phyloP scores from a whole-genome alignment of 257 asterid genomes.

The Ajuga chamaepitys region DNA sequence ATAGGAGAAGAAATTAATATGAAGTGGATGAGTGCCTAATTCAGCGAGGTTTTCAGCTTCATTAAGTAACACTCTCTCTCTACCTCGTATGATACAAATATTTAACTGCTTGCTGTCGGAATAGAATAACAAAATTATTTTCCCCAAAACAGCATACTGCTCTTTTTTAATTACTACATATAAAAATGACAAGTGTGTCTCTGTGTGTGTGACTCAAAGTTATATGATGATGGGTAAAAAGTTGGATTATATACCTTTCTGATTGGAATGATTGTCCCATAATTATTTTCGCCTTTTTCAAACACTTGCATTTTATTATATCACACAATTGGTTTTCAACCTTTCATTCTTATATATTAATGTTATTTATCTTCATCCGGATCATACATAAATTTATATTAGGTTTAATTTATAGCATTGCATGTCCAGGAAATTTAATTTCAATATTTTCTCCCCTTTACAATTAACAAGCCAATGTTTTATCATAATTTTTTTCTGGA shows the following conservation, averaged over 20 bases:
- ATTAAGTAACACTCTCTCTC: constrained; percentile 11
- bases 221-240: constrained; percentile 61
- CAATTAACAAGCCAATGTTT: too few species aligned
- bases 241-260: constrained; percentile 38
- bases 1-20: constrained; percentile 1
- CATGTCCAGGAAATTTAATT: too few species aligned
- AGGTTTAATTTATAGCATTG: too few species aligned
- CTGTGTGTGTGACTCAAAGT: constrained; percentile 13
- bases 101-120: constrained; percentile 36
- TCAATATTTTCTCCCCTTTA: too few species aligned
- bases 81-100: constrained; percentile 32
- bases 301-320: neutral
- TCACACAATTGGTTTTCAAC: neutral
- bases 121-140: constrained; percentile 7
- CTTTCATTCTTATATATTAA: too few species aligned
- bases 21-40: constrained; percentile 24
- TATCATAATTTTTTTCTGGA: too few species aligned
- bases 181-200: too few species aligned
- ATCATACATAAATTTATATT: neutral
- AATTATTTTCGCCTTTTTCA: constrained; percentile 27
- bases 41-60: constrained; percentile 16
- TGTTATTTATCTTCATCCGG: neutral
- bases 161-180: neutral
- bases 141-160: constrained; percentile 8
- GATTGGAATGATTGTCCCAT: constrained; percentile 77